Base-by-base conservation (phyloP, 2,329 filamentous ascomycete species). In the Drechslerella dactyloides region DNA sequence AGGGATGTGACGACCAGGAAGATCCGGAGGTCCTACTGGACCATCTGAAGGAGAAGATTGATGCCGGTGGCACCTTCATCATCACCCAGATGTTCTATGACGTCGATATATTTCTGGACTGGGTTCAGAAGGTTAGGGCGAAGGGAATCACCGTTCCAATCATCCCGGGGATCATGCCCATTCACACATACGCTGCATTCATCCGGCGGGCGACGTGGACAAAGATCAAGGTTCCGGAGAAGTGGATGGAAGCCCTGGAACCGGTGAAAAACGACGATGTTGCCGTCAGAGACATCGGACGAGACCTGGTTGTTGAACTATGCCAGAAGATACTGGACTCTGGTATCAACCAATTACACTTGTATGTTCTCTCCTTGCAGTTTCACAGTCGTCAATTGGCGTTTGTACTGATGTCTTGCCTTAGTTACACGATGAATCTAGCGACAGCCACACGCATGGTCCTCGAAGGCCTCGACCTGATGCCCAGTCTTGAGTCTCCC, bases 11-110 rank as follows among this genome's bases (percentile, higher is more conserved):
- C 77, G 94, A 97, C 80, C 92, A 96, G 79, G 87, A 90, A 76
- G 88, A 96, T 77, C 89, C 91, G 59, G 92, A 96, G 52, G 81
- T 86, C 70, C 84, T 99, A 77, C 86, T 99, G 74, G 89, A 94
- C 74, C 94, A 97, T 79, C 82, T 99, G 78, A 97, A 97, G 82
- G 90, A 97, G 80, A 99, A 99, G 83, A 89, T 97, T 35, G 94
- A 99, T 79, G 90, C 91, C 69, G 94, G 94, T 57, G 93, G 89
- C 73, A 89, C 90, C 5, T 99, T 97, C 79, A 90, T 99, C 74
- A 90, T 99, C 60, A 97, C 94, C 0, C 94, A 99, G 82, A 99
- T 99, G 94, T 97, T 97, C 82, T 99, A 99, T 83, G 93, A 99
- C 78, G 93, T 87, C 55, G 93, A 99, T 78, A 93, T 94, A 78